These are phyloP conservation scores for Blakeslea trispora DNA, from an alignment of 371 early-diverging fungal genomes.

Conservation along the genomic window DNA sequence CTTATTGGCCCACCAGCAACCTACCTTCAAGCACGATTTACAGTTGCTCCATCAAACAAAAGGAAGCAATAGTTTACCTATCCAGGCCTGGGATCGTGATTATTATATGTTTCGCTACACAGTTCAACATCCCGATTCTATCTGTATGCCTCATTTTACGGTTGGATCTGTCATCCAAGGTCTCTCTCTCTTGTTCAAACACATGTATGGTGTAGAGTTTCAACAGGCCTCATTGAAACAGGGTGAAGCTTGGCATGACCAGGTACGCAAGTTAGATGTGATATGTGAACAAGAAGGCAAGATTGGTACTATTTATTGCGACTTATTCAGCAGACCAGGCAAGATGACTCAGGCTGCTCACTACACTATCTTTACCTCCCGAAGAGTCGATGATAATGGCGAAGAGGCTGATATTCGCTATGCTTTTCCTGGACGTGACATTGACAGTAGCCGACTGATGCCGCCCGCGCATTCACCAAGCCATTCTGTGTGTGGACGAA, in stretches of 20 bases:
- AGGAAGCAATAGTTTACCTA: slow-evolving; percentile 29
- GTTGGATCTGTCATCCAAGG: slow-evolving; percentile 89
- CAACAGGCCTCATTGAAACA: slow-evolving; percentile 61
- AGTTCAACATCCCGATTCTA: slow-evolving; percentile 22
- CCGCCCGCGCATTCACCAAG: slow-evolving; percentile 26
- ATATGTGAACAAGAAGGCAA: slow-evolving; percentile 80
- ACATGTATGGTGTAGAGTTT: slow-evolving; percentile 84
- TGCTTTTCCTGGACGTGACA: slow-evolving; percentile 43
- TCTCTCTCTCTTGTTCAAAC: slow-evolving; percentile 76
- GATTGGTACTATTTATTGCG: slow-evolving; percentile 93
- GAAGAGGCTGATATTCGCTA: slow-evolving; percentile 42
- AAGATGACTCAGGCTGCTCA: slow-evolving; percentile 91
- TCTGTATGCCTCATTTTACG: slow-evolving; percentile 68
- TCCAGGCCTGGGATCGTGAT: slow-evolving; percentile 83
- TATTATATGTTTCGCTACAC: slow-evolving; percentile 57
- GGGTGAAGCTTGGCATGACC: slow-evolving; percentile 87
- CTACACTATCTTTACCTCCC: slow-evolving; percentile 91
- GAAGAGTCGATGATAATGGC: slow-evolving; percentile 85
- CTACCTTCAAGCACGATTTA: slow-evolving; percentile 56
- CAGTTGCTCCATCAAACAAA: slow-evolving; percentile 47
- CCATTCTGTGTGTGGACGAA: slow-evolving; percentile 43
- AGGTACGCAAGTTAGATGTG: slow-evolving; percentile 87
- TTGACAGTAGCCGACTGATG: slow-evolving; percentile 27
- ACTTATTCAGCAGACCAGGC: slow-evolving; percentile 74
- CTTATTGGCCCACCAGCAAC: slow-evolving; percentile 57